A percentile compares a stretch with the other conserved stretches of the same genome.
Conservation (phyloP, 176 grass and related monocot genomes). For the Aegilops longissima region DNA sequence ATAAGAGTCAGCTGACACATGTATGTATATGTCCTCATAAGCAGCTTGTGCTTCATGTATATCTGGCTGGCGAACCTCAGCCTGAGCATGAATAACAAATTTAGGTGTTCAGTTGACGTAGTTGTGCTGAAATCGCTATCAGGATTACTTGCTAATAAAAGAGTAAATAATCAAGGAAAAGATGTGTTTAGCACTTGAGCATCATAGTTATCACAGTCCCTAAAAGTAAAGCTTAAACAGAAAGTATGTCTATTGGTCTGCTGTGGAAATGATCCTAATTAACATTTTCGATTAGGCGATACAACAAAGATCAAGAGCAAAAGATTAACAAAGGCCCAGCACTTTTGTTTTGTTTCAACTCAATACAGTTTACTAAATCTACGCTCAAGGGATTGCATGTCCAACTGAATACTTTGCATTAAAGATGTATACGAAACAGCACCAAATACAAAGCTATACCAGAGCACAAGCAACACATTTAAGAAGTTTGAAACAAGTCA, state of each 20-base stretch:
- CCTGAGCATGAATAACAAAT: constrained; percentile 46
- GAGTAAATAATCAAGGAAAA: not conserved
- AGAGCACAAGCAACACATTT: not conserved
- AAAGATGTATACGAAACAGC: not conserved
- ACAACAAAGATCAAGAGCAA: not conserved
- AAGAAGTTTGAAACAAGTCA: constrained; percentile 16
- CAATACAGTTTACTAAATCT: not conserved
- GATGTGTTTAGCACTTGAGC: not conserved
- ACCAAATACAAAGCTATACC: not conserved
- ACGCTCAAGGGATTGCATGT: not conserved
- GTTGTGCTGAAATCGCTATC: constrained; percentile 6
- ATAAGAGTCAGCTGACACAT: constrained; percentile 79
- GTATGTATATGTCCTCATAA: constrained; percentile 79
- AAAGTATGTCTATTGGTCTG: not conserved
- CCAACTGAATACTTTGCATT: not conserved
- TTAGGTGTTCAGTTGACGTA: not conserved
- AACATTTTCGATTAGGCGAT: not conserved
- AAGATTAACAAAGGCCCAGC: not conserved
- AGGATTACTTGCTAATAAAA: constrained; percentile 21
- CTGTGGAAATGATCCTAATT: not conserved
- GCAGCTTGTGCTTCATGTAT: constrained; percentile 58
- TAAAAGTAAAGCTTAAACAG: not conserved
- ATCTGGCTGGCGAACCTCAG: constrained; percentile 66
- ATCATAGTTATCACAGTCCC: not conserved
- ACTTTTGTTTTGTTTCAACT: not conserved